phyloP scores from a whole-genome alignment of 352 stramenopile species.

The Aphanomyces invadans region DNA sequence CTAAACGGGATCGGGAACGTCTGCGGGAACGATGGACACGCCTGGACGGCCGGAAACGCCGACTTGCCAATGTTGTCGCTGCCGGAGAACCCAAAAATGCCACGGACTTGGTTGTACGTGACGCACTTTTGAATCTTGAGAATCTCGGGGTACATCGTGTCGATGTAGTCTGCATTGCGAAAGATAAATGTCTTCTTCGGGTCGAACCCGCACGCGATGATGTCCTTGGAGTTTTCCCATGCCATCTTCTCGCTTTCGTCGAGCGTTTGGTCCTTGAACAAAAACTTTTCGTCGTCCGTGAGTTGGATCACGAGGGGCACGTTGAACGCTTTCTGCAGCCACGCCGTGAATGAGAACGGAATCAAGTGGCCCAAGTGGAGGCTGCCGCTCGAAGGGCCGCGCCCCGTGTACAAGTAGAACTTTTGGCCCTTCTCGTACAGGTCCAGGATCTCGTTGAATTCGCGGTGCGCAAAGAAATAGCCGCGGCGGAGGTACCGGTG shows the following conservation, averaged over 20 bases:
- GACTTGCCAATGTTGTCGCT: constrained; percentile 98
- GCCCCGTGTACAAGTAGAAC: constrained; percentile 99
- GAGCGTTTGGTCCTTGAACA: constrained; percentile 97
- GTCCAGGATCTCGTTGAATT: constrained; percentile 94
- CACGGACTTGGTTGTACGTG: constrained; percentile 95
- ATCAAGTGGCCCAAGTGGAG: constrained; percentile 99
- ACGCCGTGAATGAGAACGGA: constrained; percentile 99
- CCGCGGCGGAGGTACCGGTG: constrained; percentile 97
- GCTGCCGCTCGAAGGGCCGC: constrained; percentile 93
- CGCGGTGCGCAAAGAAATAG: constrained; percentile 99
- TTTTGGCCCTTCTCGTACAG: constrained; percentile 93
- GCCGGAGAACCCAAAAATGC: constrained; percentile 99
- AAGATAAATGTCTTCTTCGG: constrained; percentile 99
- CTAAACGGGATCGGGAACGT: constrained; percentile 92
- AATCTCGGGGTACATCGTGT: constrained; percentile 98
- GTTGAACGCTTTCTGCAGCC: constrained; percentile 97
- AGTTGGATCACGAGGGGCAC: constrained; percentile 99
- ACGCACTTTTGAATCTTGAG: constrained; percentile 99
- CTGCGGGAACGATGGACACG: constrained; percentile 95
- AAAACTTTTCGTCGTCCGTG: constrained; percentile 99
- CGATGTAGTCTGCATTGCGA: constrained; percentile 98
- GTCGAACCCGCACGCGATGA: constrained; percentile 97
- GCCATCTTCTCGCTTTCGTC: constrained; percentile 89
- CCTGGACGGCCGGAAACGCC: constrained; percentile 98
- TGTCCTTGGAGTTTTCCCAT: constrained; percentile 99